phyloP scores from a whole-genome alignment of 2,329 filamentous ascomycete genomes.

The Ascochyta pisi region DNA sequence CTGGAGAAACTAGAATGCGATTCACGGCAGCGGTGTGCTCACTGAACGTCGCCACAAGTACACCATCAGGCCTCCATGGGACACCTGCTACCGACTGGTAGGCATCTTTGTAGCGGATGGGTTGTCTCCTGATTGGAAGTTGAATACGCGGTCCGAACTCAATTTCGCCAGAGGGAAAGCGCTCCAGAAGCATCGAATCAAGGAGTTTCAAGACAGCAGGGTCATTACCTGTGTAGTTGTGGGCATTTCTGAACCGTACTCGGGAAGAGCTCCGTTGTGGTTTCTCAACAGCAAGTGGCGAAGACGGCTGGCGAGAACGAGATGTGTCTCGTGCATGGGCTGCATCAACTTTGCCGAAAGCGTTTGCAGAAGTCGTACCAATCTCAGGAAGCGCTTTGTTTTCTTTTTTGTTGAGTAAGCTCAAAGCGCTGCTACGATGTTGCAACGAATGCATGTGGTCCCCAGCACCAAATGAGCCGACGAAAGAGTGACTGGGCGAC shows the following conservation, averaged over 20 bases:
- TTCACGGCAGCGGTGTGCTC: constrained; percentile 87
- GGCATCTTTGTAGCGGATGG: constrained; percentile 62
- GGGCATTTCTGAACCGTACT: constrained; percentile 66
- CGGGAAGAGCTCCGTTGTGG: constrained; percentile 42
- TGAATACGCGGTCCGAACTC: constrained; percentile 82
- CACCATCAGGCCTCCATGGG: constrained; percentile 83
- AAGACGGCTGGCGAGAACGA: constrained; percentile 36
- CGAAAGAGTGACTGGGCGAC: constrained; percentile 36
- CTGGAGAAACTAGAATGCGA: constrained; percentile 80
- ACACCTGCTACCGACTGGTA: constrained; percentile 58
- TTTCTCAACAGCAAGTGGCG: constrained; percentile 41
- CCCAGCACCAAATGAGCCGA: constrained; percentile 39
- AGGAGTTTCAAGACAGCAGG: constrained; percentile 69
- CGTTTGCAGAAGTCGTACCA: constrained; percentile 68
- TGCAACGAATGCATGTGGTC: constrained; percentile 49
- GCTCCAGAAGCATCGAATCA: constrained; percentile 80
- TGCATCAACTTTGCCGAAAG: constrained; percentile 68
- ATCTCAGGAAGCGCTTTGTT: constrained; percentile 70
- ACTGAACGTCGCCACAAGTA: constrained; percentile 83
- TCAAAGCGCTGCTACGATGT: constrained; percentile 64
- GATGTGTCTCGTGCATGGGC: constrained; percentile 46
- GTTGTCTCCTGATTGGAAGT: constrained; percentile 63
- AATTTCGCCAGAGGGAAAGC: constrained; percentile 65
- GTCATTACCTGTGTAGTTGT: constrained; percentile 84
- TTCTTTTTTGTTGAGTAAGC: constrained; percentile 65